These are phyloP conservation scores for Penicillium sclerotiorum DNA, from an alignment of 2,329 filamentous ascomycete genomes.

Conservation along the genomic window DNA sequence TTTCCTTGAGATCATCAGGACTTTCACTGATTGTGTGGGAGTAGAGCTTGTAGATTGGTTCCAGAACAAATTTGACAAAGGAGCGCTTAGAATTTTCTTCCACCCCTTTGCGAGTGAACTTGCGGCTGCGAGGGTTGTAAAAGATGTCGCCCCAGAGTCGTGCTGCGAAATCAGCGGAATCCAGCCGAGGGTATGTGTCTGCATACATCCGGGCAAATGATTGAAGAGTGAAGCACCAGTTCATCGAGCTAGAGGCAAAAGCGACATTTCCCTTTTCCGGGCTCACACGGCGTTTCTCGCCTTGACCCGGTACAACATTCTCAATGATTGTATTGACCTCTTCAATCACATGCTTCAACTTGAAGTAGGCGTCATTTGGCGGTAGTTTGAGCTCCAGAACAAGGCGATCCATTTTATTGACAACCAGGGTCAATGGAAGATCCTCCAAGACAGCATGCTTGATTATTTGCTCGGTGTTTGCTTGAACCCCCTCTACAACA, in stretches of 20 bases:
- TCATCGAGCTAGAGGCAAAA: conserved; percentile 90
- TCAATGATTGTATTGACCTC: conserved; percentile 97
- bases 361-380: conserved; percentile 96
- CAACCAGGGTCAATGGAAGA: conserved; percentile 81
- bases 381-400: conserved; percentile 94
- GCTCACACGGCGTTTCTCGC: conserved; percentile 78
- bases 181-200: conserved; percentile 80
- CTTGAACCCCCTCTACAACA: conserved; percentile 97
- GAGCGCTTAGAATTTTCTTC: conserved; percentile 81
- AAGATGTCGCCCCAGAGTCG: conserved; percentile 96
- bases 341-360: conserved; percentile 97
- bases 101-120: conserved; percentile 83
- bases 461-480: conserved; percentile 96
- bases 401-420: conserved; percentile 97
- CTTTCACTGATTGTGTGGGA: conserved; percentile 92
- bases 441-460: conserved; percentile 91
- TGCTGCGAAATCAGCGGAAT: conserved; percentile 77
- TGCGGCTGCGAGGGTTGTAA: conserved; percentile 87
- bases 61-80: conserved; percentile 92
- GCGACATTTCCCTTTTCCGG: conserved; percentile 98
- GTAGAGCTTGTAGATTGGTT: conserved; percentile 97
- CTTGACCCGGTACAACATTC: conserved; percentile 77
- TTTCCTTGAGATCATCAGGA: conserved; percentile 78
- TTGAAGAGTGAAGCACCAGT: conserved; percentile 93
- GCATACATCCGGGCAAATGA: conserved; percentile 98